These are phyloP conservation scores for Boletus edulis DNA, from an alignment of 768 basidiomycete species.

Conservation along the genomic window DNA sequence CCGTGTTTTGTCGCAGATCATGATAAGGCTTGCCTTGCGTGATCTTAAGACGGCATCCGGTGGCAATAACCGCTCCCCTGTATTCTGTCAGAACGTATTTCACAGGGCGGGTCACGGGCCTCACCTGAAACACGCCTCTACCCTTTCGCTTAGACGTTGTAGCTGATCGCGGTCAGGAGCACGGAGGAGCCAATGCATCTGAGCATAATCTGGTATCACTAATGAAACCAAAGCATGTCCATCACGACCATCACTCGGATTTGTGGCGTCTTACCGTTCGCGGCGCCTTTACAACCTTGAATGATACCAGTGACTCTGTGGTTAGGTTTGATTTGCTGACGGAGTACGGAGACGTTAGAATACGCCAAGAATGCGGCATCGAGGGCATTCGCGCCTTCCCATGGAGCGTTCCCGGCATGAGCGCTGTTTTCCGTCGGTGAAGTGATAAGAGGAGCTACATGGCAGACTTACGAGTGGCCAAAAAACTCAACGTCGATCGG, in stretches of 20 bases:
- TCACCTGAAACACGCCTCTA: slow-evolving; percentile 71
- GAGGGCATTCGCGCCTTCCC: slow-evolving; percentile 84
- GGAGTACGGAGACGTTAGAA: slow-evolving; percentile 69
- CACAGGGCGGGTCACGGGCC: slow-evolving; percentile 19
- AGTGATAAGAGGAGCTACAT: not conserved
- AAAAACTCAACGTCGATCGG: slow-evolving; percentile 66
- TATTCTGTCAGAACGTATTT: slow-evolving; percentile 5
- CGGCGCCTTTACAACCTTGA: slow-evolving; percentile 61
- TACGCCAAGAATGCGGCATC: slow-evolving; percentile 90
- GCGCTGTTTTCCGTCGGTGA: slow-evolving; percentile 43
- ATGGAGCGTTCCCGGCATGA: slow-evolving; percentile 78
- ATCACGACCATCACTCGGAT: not conserved
- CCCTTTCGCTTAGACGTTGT: slow-evolving; percentile 50
- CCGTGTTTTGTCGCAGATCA: slow-evolving; percentile 58
- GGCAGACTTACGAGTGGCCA: slow-evolving; percentile 59
- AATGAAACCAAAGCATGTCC: slow-evolving; percentile 2
- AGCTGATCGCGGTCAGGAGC: slow-evolving; percentile 64
- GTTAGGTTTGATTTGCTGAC: slow-evolving; percentile 85
- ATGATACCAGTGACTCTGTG: slow-evolving; percentile 79
- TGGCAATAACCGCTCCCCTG: slow-evolving; percentile 69
- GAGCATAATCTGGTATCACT: slow-evolving; percentile 86
- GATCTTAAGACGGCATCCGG: slow-evolving; percentile 52
- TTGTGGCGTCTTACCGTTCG: slow-evolving; percentile 54
- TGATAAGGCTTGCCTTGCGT: slow-evolving; percentile 42
- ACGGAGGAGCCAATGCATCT: slow-evolving; percentile 69